phyloP scores from a whole-genome alignment of 2,329 filamentous ascomycete genomes.

The Scortechinia acanthostroma region DNA sequence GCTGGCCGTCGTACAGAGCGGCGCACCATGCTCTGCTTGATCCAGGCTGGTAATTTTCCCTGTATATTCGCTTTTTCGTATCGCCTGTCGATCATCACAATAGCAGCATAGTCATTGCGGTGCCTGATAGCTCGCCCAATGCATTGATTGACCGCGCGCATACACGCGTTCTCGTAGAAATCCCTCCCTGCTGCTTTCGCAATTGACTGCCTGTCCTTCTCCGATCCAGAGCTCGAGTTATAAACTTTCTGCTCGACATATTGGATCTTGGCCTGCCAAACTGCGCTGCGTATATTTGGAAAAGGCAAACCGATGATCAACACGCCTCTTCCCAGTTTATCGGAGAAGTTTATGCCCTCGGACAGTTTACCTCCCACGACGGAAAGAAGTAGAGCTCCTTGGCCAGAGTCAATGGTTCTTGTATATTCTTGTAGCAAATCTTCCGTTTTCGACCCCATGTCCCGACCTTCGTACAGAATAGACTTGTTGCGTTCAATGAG shows the following conservation, averaged over 20 bases:
- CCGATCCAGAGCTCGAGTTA: slow-evolving; percentile 8
- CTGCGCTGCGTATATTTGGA: slow-evolving; percentile 60
- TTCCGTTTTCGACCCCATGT: slow-evolving; percentile 32
- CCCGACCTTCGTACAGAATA: slow-evolving; percentile 29
- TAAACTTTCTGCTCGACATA: slow-evolving; percentile 43
- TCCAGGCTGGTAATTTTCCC: slow-evolving; percentile 82
- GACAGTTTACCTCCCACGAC: slow-evolving; percentile 67
- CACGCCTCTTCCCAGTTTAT: slow-evolving; percentile 59
- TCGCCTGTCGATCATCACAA: slow-evolving; percentile 75
- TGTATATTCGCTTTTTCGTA: slow-evolving; percentile 71
- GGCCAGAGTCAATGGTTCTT: slow-evolving; percentile 39
- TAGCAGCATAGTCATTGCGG: slow-evolving; percentile 79
- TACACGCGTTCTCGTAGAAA: slow-evolving; percentile 60
- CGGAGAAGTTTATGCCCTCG: slow-evolving; percentile 72
- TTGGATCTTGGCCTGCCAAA: slow-evolving; percentile 64
- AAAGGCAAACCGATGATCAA: slow-evolving; percentile 65
- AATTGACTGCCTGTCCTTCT: slow-evolving; percentile 26
- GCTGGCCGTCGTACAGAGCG: slow-evolving; percentile 7
- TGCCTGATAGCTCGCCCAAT: slow-evolving; percentile 90
- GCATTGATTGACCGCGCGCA: slow-evolving; percentile 94
- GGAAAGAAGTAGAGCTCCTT: slow-evolving; percentile 58
- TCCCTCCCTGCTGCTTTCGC: slow-evolving; percentile 8
- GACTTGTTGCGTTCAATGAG: background rate
- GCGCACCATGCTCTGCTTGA: slow-evolving; percentile 57
- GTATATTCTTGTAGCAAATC: slow-evolving; percentile 52